These are phyloP conservation scores for Astragalus glycyphyllos DNA, from an alignment of 306 rosid species.

Conservation along the genomic window DNA sequence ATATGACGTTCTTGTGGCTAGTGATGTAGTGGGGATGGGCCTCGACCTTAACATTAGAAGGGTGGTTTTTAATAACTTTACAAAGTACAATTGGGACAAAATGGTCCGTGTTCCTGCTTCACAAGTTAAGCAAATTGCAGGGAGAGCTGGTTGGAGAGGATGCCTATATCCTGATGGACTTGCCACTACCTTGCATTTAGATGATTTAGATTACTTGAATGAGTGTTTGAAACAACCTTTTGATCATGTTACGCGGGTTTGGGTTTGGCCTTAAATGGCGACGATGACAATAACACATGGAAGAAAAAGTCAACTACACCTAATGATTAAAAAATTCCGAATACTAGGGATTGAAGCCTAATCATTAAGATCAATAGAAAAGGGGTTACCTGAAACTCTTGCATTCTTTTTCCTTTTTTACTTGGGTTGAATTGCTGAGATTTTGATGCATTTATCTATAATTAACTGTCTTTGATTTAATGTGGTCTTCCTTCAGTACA, in stretches of 20 bases:
- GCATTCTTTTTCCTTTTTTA: too few relatives aligned
- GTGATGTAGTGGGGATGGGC: slow-evolving; percentile 99
- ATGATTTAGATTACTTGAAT: slow-evolving; percentile 86
- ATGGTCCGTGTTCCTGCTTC: slow-evolving; percentile 82
- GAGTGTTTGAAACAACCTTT: slow-evolving; percentile 92
- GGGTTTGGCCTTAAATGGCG: too few relatives aligned
- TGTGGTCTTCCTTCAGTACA: too few relatives aligned
- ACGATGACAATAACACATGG: too few relatives aligned
- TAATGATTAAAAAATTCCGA: too few relatives aligned
- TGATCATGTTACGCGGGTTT: slow-evolving; percentile 62
- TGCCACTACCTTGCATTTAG: slow-evolving; percentile 74
- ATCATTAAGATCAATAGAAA: too few relatives aligned
- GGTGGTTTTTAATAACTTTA: slow-evolving; percentile 77
- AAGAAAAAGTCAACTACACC: too few relatives aligned
- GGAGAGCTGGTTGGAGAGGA: slow-evolving; percentile 97
- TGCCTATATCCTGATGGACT: slow-evolving; percentile 89
- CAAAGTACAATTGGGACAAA: slow-evolving; percentile 89
- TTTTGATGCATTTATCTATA: too few relatives aligned
- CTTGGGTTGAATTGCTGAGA: too few relatives aligned
- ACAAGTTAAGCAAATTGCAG: slow-evolving; percentile 95
- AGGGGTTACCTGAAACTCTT: too few relatives aligned
- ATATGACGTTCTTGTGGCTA: slow-evolving; percentile 86
- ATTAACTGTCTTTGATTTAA: too few relatives aligned
- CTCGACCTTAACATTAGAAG: slow-evolving; percentile 91
- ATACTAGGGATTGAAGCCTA: too few relatives aligned